A percentile compares a stretch with the other conserved stretches of the same genome.
These are phyloP conservation scores for Setaria italica DNA, from an alignment of 202 grass and related monocot species.

Conservation along the genomic window DNA sequence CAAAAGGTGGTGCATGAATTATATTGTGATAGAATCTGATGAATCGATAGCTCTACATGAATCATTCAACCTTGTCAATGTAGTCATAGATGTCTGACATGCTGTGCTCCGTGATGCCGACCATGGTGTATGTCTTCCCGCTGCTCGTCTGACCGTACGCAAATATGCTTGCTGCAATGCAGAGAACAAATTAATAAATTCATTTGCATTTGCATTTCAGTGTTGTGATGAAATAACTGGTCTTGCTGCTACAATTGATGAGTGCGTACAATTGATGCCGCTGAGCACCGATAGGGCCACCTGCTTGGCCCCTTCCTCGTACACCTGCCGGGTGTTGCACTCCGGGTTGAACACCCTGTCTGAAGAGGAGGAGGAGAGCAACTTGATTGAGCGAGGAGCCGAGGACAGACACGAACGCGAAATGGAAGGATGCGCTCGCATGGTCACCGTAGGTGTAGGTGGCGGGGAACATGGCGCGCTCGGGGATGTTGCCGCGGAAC, in stretches of 20 bases:
- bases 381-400: neutral
- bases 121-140: slow-evolving; percentile 97
- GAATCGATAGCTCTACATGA: neutral
- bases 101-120: slow-evolving; percentile 74
- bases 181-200: no score
- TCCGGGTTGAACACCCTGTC: slow-evolving; percentile 83
- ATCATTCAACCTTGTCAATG: slow-evolving; percentile 62
- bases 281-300: slow-evolving; percentile 82
- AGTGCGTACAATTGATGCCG: slow-evolving; percentile 81
- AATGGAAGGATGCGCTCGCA: neutral
- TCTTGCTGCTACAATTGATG: neutral
- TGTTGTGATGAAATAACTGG: no score
- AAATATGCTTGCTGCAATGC: slow-evolving; percentile 79
- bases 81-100: slow-evolving; percentile 83
- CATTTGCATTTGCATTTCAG: no score
- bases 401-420: no score
- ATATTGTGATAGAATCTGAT: neutral
- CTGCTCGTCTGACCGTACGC: slow-evolving; percentile 97
- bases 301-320: slow-evolving; percentile 81
- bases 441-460: slow-evolving; percentile 73
- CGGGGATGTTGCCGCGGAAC: slow-evolving; percentile 72
- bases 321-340: slow-evolving; percentile 74
- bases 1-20: neutral
- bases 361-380: neutral
- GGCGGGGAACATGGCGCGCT: slow-evolving; percentile 72